These are phyloP conservation scores for Globisporangium camurandrum DNA, from an alignment of 352 stramenopile species.

Conservation along the genomic window DNA sequence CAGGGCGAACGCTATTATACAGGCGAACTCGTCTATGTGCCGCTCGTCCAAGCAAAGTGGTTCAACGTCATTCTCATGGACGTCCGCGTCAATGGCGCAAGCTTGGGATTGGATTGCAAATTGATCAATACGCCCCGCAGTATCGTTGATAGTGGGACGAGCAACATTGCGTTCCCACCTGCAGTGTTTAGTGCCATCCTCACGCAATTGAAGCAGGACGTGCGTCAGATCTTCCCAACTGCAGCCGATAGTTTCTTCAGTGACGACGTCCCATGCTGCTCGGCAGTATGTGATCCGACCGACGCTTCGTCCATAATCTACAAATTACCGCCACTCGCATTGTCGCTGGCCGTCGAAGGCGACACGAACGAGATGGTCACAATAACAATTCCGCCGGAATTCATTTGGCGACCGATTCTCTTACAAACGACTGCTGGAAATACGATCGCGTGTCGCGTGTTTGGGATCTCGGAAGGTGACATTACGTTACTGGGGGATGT, in stretches of 20 bases:
- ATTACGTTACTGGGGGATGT: constrained; percentile 74
- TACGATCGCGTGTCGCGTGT: constrained; percentile 45
- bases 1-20: constrained; percentile 49
- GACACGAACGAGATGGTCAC: constrained; percentile 53
- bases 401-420: constrained; percentile 78
- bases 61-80: constrained; percentile 77
- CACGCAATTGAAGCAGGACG: constrained; percentile 39
- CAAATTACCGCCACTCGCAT: constrained; percentile 43
- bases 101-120: constrained; percentile 44
- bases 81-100: constrained; percentile 38
- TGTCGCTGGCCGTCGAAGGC: constrained; percentile 57
- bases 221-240: constrained; percentile 30
- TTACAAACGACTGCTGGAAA: constrained; percentile 32
- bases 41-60: constrained; percentile 67
- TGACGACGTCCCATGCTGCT: constrained; percentile 63
- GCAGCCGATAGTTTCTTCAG: constrained; percentile 59
- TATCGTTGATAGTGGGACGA: constrained; percentile 77
- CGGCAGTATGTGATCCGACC: constrained; percentile 54
- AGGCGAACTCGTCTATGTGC: constrained; percentile 60
- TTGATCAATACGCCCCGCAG: constrained; percentile 60
- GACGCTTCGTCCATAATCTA: constrained; percentile 52
- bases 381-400: constrained; percentile 65
- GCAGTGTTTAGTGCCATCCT: constrained; percentile 56
- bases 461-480: constrained; percentile 73
- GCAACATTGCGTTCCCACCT: constrained; percentile 73